These are phyloP conservation scores for Scedosporium aurantiacum DNA, from an alignment of 2,329 filamentous ascomycete genomes.

Conservation along the genomic window DNA sequence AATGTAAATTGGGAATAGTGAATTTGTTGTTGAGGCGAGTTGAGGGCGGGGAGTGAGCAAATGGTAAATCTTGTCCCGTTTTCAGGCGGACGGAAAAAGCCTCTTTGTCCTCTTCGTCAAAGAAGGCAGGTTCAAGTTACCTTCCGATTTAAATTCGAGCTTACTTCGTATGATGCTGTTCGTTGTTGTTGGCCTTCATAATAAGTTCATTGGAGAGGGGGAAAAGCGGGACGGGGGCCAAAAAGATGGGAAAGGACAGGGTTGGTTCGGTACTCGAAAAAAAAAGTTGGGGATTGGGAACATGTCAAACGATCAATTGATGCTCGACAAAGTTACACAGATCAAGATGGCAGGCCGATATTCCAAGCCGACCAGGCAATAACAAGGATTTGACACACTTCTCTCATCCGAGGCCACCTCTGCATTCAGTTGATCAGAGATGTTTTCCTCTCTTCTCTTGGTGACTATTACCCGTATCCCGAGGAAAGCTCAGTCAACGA, in stretches of 20 bases:
- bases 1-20: neutral
- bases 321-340: neutral
- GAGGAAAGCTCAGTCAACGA: no score
- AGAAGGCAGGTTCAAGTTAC: neutral
- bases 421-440: neutral
- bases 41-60: no score
- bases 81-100: neutral
- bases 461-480: neutral
- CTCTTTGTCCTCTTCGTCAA: no score
- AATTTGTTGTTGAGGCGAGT: no score
- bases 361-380: neutral
- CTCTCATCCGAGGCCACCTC: neutral
- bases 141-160: neutral
- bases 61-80: no score
- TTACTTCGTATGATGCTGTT: no score
- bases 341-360: neutral
- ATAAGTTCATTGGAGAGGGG: neutral
- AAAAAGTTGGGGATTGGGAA: neutral
- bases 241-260: neutral
- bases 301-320: neutral
- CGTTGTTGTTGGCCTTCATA: neutral
- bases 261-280: neutral
- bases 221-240: conserved; percentile 3
- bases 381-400: neutral
- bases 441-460: neutral